Conservation (phyloP, 2,329 filamentous ascomycete genomes). For the Aspergillus fructus region DNA sequence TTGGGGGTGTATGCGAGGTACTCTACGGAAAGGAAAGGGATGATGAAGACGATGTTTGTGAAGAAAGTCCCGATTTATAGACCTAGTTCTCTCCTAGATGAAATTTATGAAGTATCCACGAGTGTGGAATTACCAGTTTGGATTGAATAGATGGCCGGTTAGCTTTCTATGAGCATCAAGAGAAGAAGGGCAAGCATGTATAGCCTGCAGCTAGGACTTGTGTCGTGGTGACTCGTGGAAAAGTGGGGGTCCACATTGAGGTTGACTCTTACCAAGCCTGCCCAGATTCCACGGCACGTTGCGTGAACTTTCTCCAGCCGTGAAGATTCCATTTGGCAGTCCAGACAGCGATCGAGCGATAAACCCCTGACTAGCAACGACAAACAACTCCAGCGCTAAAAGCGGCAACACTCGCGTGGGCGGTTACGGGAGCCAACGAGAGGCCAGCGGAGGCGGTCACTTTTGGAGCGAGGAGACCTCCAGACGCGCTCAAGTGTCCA, state of each 20-base stretch:
- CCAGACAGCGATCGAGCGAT: too few species aligned
- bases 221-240: too few species aligned
- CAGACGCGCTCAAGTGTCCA: conserved; percentile 18
- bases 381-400: conserved; percentile 22
- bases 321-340: too few species aligned
- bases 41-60: conserved; percentile 26
- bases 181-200: background rate
- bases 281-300: background rate
- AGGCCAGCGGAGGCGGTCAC: conserved; percentile 18
- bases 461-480: conserved; percentile 19
- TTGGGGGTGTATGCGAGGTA: conserved; percentile 92
- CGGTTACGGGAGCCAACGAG: conserved; percentile 23
- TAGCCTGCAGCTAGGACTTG: too few species aligned
- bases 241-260: too few species aligned
- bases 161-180: too few species aligned
- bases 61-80: conserved; percentile 8
- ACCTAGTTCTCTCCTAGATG: background rate
- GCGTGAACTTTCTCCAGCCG: too few species aligned
- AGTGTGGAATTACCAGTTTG: too few species aligned
- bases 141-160: too few species aligned
- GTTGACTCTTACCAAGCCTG: too few species aligned
- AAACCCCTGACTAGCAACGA: conserved; percentile 8
- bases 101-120: background rate
- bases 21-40: conserved; percentile 69
- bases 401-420: conserved; percentile 23